Conservation (phyloP, 495 filamentous ascomycete species). For the Entonaema liquescens region DNA sequence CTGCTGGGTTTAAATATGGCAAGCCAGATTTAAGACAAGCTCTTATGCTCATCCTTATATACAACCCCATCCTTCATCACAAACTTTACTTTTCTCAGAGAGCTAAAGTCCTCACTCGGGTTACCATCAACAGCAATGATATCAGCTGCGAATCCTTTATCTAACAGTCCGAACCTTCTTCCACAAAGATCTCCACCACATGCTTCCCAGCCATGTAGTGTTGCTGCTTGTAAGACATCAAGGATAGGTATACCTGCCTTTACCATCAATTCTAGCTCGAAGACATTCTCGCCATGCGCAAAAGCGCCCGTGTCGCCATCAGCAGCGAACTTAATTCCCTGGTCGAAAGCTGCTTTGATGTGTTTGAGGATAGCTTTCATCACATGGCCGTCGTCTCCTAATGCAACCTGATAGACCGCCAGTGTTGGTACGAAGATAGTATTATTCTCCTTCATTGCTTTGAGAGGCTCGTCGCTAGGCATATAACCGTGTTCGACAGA, state of each 20-base stretch:
- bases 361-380: constrained; percentile 42
- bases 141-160: constrained; percentile 58
- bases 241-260: constrained; percentile 59
- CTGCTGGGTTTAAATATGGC: no score
- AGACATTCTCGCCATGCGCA: constrained; percentile 58
- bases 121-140: constrained; percentile 56
- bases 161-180: constrained; percentile 58
- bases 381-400: constrained; percentile 7
- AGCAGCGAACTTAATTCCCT: constrained; percentile 56
- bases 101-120: constrained; percentile 46
- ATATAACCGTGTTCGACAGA: constrained; percentile 61
- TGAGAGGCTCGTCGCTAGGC: constrained; percentile 47
- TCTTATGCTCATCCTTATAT: constrained; percentile 45
- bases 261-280: constrained; percentile 61
- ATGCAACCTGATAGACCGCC: constrained; percentile 48
- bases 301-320: constrained; percentile 64
- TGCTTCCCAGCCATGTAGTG: constrained; percentile 60
- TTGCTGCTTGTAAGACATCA: constrained; percentile 56
- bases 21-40: neutral
- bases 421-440: constrained; percentile 62
- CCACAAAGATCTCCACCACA: constrained; percentile 61
- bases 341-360: constrained; percentile 48
- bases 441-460: constrained; percentile 49
- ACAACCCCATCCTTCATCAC: constrained; percentile 62
- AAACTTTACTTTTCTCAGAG: constrained; percentile 57